A percentile compares a stretch with the other conserved stretches of the same genome.
These are phyloP conservation scores for Suillus decipiens DNA, from an alignment of 768 basidiomycete genomes.

Conservation along the genomic window DNA sequence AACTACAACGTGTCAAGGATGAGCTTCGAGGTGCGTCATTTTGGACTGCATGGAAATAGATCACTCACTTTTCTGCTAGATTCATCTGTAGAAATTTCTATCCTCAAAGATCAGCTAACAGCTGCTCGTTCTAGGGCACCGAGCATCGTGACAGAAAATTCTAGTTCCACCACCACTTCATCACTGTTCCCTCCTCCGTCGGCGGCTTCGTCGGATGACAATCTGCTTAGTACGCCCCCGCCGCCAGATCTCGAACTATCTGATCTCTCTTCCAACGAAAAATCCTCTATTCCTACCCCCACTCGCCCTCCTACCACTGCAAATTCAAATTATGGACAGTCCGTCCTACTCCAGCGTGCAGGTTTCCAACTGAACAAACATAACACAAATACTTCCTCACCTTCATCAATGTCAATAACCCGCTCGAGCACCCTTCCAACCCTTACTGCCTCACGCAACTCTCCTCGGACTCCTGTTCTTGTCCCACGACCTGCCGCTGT, in stretches of 20 bases:
- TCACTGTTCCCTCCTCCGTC: conserved; percentile 38
- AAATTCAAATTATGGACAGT: conserved; percentile 41
- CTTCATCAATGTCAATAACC: conserved; percentile 49
- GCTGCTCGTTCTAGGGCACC: conserved; percentile 36
- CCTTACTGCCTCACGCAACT: conserved; percentile 47
- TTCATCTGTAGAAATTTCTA: conserved; percentile 80
- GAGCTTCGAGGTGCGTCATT: conserved; percentile 77
- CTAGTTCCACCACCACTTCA: conserved; percentile 27
- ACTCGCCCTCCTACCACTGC: conserved; percentile 33
- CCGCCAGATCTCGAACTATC: conserved; percentile 62
- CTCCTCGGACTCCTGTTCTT: conserved; percentile 46
- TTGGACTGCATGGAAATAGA: conserved; percentile 6
- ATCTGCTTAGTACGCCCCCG: conserved; percentile 57
- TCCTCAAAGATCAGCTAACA: conserved; percentile 75
- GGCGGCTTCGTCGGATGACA: conserved; percentile 44
- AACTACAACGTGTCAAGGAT: conserved; percentile 87
- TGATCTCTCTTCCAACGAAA: conserved; percentile 52
- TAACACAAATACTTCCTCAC: conserved; percentile 40
- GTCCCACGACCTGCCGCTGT: conserved; percentile 38
- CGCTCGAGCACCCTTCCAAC: conserved; percentile 62
- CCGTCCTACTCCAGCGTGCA: conserved; percentile 51
- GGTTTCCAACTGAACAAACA: conserved; percentile 49
- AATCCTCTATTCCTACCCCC: conserved; percentile 40
- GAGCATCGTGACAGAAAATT: conserved; percentile 27
- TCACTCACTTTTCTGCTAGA: conserved; percentile 47